Conservation (phyloP, 2,329 filamentous ascomycete species). For the Colletotrichum magnum region DNA sequence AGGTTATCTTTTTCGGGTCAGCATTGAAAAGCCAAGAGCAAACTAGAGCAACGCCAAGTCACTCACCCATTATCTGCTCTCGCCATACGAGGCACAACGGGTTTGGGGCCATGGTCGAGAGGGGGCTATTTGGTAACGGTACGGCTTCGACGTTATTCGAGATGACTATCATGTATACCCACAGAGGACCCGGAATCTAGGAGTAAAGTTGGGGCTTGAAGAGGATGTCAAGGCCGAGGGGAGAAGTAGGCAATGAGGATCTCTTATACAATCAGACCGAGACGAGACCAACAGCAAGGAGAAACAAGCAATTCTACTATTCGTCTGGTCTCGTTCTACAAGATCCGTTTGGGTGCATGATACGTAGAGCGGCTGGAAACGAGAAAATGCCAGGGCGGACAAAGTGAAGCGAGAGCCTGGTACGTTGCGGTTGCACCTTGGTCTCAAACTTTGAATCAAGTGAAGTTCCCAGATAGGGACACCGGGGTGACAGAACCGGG, state of each 20-base stretch:
- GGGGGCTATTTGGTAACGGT: slow-evolving; percentile 1
- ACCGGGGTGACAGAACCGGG: background rate
- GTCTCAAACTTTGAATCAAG: background rate
- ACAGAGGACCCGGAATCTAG: background rate
- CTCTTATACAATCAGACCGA: slow-evolving; percentile 22
- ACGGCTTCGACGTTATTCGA: slow-evolving; percentile 1
- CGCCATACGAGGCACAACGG: slow-evolving; percentile 33
- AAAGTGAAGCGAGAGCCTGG: background rate
- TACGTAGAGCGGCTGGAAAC: background rate
- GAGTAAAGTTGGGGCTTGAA: background rate
- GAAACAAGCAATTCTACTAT: background rate
- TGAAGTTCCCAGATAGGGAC: background rate
- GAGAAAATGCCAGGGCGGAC: background rate
- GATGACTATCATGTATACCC: slow-evolving; percentile 25
- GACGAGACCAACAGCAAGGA: background rate
- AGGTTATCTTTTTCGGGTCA: slow-evolving; percentile 22
- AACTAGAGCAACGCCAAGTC: background rate
- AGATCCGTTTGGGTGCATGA: background rate
- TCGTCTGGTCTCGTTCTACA: background rate
- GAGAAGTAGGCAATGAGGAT: too few species aligned
- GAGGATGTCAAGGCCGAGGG: background rate
- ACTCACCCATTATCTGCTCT: slow-evolving; percentile 34
- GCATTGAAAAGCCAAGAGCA: background rate
- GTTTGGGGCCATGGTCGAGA: slow-evolving; percentile 28
- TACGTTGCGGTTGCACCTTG: background rate